Conservation (phyloP, 495 filamentous ascomycete species). For the Ramalina peruviana region DNA sequence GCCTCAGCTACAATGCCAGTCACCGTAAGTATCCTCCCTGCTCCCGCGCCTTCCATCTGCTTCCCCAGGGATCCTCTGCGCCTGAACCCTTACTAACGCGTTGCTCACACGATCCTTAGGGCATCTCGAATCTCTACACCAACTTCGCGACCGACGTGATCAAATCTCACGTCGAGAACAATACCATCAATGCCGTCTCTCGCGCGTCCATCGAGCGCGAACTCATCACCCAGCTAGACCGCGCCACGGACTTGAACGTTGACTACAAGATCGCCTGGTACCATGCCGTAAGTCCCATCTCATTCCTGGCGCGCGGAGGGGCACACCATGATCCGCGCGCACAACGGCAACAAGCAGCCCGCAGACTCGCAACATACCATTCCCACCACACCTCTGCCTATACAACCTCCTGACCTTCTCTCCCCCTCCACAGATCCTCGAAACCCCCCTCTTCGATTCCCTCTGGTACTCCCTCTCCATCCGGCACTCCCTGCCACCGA, state of each 20-base stretch:
- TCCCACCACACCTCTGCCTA: no score
- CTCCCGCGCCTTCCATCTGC: no score
- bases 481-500: not conserved
- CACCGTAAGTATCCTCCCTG: no score
- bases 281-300: constrained; percentile 3
- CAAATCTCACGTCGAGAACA: not conserved
- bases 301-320: not conserved
- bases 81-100: no score
- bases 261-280: constrained; percentile 5
- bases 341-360: no score
- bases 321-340: no score
- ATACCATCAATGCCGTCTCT: not conserved
- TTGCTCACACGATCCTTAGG: not conserved
- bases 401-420: not conserved
- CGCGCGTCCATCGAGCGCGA: constrained; percentile 1
- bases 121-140: not conserved
- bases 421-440: constrained; percentile 7
- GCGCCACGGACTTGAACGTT: not conserved
- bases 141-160: not conserved
- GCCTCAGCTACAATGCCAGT: no score
- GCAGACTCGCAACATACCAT: no score
- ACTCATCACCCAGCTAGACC: not conserved
- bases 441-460: constrained; percentile 7
- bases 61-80: no score
- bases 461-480: not conserved